phyloP scores from a whole-genome alignment of 2,329 filamentous ascomycete species.

The Anisogramma anomala region DNA sequence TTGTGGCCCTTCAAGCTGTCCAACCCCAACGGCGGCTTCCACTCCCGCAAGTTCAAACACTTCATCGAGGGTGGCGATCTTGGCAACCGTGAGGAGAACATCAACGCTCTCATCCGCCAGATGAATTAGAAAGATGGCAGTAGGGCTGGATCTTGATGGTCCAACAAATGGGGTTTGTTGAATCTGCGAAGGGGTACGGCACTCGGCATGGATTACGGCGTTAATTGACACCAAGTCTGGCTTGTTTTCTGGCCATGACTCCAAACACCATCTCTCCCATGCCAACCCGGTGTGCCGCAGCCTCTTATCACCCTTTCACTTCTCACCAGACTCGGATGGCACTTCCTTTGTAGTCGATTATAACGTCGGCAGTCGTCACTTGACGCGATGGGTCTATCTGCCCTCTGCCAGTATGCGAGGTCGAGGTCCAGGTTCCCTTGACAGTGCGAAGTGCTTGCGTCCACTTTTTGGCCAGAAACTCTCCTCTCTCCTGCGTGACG shows the following conservation, averaged over 20 bases:
- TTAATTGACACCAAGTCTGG: constrained; percentile 20
- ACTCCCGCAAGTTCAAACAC: constrained; percentile 95
- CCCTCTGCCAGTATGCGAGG: too few species aligned
- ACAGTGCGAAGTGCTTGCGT: too few species aligned
- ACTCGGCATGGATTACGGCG: constrained; percentile 25
- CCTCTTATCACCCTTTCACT: constrained; percentile 11
- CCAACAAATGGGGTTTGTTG: constrained; percentile 22
- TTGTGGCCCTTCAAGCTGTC: constrained; percentile 99
- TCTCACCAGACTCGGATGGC: constrained; percentile 1
- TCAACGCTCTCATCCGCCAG: constrained; percentile 90
- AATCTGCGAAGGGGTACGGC: constrained; percentile 16
- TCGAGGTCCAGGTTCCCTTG: too few species aligned
- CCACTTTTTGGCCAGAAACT: too few species aligned
- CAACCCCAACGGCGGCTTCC: constrained; percentile 97
- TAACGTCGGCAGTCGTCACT: too few species aligned
- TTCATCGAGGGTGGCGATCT: constrained; percentile 97
- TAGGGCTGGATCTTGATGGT: constrained; percentile 1
- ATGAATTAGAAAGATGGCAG: constrained; percentile 66
- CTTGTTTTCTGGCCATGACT: constrained; percentile 14
- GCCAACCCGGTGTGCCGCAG: constrained; percentile 11
- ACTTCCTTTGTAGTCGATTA: neutral
- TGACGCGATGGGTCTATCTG: too few species aligned
- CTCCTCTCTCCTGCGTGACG: too few species aligned
- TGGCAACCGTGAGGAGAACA: constrained; percentile 96
- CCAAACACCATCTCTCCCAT: constrained; percentile 8